Evolutionary conservation across 306 rosid species (phyloP).

Genomic region (Citrullus colocynthis): DNA sequence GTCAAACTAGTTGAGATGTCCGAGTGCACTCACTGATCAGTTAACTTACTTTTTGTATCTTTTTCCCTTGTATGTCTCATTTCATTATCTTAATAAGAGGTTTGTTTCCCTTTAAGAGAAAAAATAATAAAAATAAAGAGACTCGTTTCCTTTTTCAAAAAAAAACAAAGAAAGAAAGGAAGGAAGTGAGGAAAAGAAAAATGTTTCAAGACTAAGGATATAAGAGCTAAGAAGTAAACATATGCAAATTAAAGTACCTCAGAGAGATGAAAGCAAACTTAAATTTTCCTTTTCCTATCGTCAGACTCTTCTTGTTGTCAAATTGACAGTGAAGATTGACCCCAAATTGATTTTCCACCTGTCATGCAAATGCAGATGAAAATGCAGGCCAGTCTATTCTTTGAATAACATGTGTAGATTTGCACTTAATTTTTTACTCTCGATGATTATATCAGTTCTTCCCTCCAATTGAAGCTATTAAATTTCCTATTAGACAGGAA

Average conservation of each 20-base stretch:
- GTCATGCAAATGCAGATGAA: constrained; percentile 15
- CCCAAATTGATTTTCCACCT: constrained; percentile 80
- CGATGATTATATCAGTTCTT: neutral
- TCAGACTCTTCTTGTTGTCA: constrained; percentile 40
- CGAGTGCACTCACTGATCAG: too few relatives aligned
- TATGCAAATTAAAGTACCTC: constrained; percentile 34
- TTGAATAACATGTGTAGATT: neutral
- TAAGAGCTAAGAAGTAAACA: neutral
- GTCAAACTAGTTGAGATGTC: too few relatives aligned
- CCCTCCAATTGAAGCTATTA: neutral
- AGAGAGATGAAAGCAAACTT: constrained; percentile 53
- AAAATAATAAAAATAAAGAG: too few relatives aligned
- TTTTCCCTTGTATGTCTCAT: too few relatives aligned
- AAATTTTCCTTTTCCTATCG: constrained; percentile 54
- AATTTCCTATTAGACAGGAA: neutral
- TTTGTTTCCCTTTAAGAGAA: too few relatives aligned
- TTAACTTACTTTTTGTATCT: too few relatives aligned
- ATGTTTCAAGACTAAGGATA: neutral
- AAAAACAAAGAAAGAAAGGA: too few relatives aligned
- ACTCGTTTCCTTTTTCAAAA: too few relatives aligned
- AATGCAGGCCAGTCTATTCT: neutral
- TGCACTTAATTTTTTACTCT: neutral
- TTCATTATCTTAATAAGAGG: too few relatives aligned
- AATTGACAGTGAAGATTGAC: constrained; percentile 54
- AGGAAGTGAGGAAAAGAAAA: too few relatives aligned